These are phyloP conservation scores for Gentiana dahurica DNA, from an alignment of 257 asterid species.

Conservation along the genomic window DNA sequence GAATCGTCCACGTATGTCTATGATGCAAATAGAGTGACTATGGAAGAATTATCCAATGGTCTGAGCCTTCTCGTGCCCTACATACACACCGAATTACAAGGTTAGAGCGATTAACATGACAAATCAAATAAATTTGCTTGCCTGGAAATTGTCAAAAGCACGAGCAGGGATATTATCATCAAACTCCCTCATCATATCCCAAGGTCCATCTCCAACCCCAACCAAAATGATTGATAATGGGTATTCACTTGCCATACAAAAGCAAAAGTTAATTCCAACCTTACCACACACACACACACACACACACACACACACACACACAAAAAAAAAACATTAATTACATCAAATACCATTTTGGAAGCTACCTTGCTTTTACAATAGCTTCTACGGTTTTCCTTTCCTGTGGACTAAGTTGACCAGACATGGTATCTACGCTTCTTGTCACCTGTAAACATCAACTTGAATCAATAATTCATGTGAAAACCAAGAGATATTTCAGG, in stretches of 20 bases:
- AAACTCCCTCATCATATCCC: conserved; percentile 95
- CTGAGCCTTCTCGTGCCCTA: too few species aligned
- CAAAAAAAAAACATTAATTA: too few species aligned
- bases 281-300: too few species aligned
- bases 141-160: conserved; percentile 92
- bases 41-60: too few species aligned
- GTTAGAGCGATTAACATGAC: background rate
- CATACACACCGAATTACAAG: background rate
- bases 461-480: too few species aligned
- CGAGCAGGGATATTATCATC: conserved; percentile 88
- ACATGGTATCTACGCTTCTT: conserved; percentile 75
- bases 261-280: background rate
- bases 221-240: conserved; percentile 79
- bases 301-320: too few species aligned
- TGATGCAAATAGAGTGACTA: too few species aligned
- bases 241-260: conserved; percentile 43
- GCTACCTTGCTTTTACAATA: conserved; percentile 91
- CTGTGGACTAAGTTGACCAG: conserved; percentile 79
- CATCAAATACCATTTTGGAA: background rate
- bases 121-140: conserved; percentile 14
- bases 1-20: too few species aligned
- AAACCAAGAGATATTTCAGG: background rate
- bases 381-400: conserved; percentile 92
- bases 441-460: conserved; percentile 46
- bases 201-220: conserved; percentile 95